A percentile compares a stretch with the other conserved stretches of the same genome.
Conservation (phyloP, 768 basidiomycete species). For the Hericium rajendrae region DNA sequence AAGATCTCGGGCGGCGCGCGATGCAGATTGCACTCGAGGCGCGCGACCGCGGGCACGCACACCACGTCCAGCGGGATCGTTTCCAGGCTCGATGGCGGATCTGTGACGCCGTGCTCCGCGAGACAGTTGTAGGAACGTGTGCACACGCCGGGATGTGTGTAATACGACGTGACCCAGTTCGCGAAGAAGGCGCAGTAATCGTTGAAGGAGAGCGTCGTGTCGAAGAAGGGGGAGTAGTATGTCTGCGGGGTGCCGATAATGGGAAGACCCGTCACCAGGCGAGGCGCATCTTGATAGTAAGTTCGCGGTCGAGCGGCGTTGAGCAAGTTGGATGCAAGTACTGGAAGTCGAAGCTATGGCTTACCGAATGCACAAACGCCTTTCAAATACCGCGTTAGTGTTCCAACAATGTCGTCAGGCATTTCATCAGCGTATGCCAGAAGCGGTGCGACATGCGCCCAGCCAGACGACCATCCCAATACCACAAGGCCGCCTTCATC, state of each 20-base stretch:
- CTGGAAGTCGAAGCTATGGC: too few species aligned
- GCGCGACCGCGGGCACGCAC: neutral
- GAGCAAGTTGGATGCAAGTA: neutral
- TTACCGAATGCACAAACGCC: neutral
- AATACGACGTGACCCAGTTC: neutral
- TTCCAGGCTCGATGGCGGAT: neutral
- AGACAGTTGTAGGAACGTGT: neutral
- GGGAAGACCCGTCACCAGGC: neutral
- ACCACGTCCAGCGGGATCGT: too few species aligned
- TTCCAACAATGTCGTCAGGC: neutral
- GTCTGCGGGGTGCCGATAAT: neutral
- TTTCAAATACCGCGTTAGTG: neutral
- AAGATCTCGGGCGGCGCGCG: neutral
- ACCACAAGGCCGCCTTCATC: neutral
- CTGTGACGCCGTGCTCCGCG: neutral
- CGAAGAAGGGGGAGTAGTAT: neutral
- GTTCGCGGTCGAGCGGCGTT: neutral
- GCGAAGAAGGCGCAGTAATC: neutral
- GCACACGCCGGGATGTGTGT: neutral
- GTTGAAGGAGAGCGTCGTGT: neutral
- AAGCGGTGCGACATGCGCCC: neutral
- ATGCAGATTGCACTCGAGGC: neutral
- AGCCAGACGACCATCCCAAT: slow-evolving; percentile 1
- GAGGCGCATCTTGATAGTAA: too few species aligned
- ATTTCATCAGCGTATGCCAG: neutral